Evolutionary conservation across 257 asterid genomes (phyloP), one percentile per base, ranked within the genome.

Genomic region (Rehmannia glutinosa): DNA sequence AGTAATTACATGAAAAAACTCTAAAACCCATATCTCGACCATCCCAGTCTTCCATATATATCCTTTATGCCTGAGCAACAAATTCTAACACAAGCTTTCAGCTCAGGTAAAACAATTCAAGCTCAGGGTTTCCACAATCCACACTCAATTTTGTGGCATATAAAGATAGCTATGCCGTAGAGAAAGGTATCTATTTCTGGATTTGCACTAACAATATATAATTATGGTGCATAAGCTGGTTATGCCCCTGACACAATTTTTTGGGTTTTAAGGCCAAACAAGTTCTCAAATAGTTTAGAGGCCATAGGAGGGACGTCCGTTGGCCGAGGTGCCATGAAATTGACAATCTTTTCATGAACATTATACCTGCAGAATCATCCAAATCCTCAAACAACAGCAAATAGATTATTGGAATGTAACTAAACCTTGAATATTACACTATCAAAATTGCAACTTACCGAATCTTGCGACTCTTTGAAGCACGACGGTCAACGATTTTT

Each of bases 401-500:
- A 3, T 0, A 59, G 45, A 68, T 25, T 8, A 65, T 30, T 10
- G 11, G 38, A 13, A 5, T 4, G 42, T 15, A 51, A 2, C 28
- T 15, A 66, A 20, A 20, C 16, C 16, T 33, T 8, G 16, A 35
- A 16, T n/a, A 8, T 17, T 13, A 55, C 27, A 25, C 62, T 25
- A 46, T 62, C 35, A 21, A 62, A 21, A 60, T 8, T n/a, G 38
- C 23, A 32, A 73, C 82, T 77, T 56, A 82, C 97, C 96, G 73
- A 57, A 94, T 94, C 88, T 90, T 94, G 41, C 97, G 96, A 83
- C 91, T 85, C 84, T 94, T 90, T 24, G 99, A 94, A 53, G 99
- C 96, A 33, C 95, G 96, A 0, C 97, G 85, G 46, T 94, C 97
- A 27, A 91, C 97, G 17, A 86, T 67, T 79, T 94, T 94, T 69